phyloP scores from a whole-genome alignment of 2,329 filamentous ascomycete species.

The Niveomyces coronatus region DNA sequence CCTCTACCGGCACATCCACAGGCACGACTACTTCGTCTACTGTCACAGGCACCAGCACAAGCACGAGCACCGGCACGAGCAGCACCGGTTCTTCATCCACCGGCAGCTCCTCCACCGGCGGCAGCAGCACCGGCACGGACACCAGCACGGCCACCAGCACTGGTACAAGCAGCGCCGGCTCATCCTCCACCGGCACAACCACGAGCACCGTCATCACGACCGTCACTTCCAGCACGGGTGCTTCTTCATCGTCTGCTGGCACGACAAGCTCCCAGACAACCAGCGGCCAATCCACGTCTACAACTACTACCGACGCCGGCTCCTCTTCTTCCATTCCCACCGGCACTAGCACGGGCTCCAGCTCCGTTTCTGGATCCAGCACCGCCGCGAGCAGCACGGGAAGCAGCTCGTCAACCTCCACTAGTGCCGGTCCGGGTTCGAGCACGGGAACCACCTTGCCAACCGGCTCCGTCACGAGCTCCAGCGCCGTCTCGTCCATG shows the following conservation, averaged over 20 bases:
- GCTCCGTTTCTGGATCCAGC: not conserved
- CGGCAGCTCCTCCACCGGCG: not conserved
- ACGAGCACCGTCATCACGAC: too few relatives aligned
- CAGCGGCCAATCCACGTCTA: conserved; percentile 11
- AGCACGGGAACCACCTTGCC: not conserved
- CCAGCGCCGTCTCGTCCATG: not conserved
- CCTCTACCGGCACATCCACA: not conserved
- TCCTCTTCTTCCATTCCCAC: not conserved
- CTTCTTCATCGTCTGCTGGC: too few relatives aligned
- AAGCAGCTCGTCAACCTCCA: not conserved
- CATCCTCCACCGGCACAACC: not conserved
- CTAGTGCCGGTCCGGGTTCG: not conserved
- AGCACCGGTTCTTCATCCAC: too few relatives aligned
- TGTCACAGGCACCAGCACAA: not conserved
- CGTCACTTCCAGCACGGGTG: too few relatives aligned
- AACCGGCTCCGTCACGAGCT: not conserved
- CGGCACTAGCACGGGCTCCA: not conserved
- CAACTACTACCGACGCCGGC: conserved; percentile 1
- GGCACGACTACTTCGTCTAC: too few relatives aligned
- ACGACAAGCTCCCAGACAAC: not conserved
- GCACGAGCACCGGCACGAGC: not conserved
- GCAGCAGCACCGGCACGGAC: not conserved
- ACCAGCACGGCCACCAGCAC: not conserved
- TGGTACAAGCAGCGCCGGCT: not conserved
- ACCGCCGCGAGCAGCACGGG: not conserved